Evolutionary conservation across 805 yeast genomes (phyloP), one percentile per base, ranked within the genome.

Genomic region (Barnettozyma californica): DNA sequence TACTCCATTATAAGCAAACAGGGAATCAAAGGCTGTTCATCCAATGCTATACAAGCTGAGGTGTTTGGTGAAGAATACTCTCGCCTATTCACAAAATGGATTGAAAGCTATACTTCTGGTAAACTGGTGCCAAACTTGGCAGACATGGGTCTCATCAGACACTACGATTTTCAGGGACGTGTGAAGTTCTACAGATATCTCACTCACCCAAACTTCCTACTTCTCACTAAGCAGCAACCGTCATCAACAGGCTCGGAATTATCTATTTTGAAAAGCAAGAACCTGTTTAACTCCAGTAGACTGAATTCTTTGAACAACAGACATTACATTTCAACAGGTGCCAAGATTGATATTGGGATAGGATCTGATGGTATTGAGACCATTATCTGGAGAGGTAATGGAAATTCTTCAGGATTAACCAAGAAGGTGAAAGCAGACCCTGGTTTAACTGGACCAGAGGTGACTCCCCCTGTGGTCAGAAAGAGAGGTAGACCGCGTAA

Each of bases 131-230:
- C 60, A 48, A 48, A 60, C 47, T 50, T 61, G 25, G 48, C 61
- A 47, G 49, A 60, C 47, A 49, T 60, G 41, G 68, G 64, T 2
- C 68, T 88, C 11, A 73, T 84, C 0, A 73, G 85, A 52, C 81
- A 83, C 16, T 78, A 80, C 50, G 95, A 87, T 59, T 81, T 80
- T 54, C 81, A 80, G 50, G 95, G 95, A 0, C 81, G 89, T 53
- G 72, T 75, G 49, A 84, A 87, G 58, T 86, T 80, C 55, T 87
- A 78, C 63, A 70, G 95, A 37, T 81, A 85, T 55, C 72, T 81
- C 52, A 71, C 82, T 0, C 72, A 73, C 41, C 60, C 65, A 4
- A 66, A 71, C 40, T 75, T 71, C 47, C 49, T 66, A 16, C 59
- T 55, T 19, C 60, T 68, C 14, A 61, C 68, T 0, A 65, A 65